Evolutionary conservation across 2,329 filamentous ascomycete species (phyloP), one percentile per base, ranked within the genome.

Genomic region (Fusarium musae): DNA sequence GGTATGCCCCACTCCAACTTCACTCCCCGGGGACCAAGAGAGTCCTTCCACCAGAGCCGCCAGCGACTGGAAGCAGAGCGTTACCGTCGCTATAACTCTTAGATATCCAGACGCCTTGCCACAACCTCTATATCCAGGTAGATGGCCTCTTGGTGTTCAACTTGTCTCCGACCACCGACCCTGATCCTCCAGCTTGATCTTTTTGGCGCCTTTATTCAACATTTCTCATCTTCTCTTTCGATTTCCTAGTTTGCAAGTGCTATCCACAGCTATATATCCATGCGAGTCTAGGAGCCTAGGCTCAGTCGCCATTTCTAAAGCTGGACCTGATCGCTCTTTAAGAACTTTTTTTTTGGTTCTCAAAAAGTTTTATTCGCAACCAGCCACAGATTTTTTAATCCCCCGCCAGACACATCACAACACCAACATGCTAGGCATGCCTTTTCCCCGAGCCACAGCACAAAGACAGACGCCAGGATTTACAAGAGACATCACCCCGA

Each of bases 401-500:
- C 23, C 53, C 17, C 15, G 36, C 50, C 43, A 44, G 56, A 43
- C 47, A 54, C n/a, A 53, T 62, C 32, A 47, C 26, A 21, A 9
- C n/a, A 54, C 36, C 39, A 59, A 49, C 49, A 65, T 56, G 56
- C 60, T 40, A 61, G 50, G 61, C 56, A 56, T 70, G 68, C 36
- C 28, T 40, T 37, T 52, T 52, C 23, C 36, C 59, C 16, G 17
- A 36, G 39, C 40, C 50, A 54, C 47, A 44, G 30, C 59, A 66
- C 16, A 56, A 40, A 54, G 32, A 44, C 47, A 53, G 64, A 52
- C 47, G 54, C 42, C 15, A 40, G 37, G 17, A 56, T 66, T 56
- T 34, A 46, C 28, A 52, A 53, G 43, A 66, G 36, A 60, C 42
- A 49, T 23, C 23, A 37, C 42, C 7, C 19, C 23, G 13, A 54